phyloP scores from a whole-genome alignment of 306 rosid genomes.

The Acmispon strigosus region DNA sequence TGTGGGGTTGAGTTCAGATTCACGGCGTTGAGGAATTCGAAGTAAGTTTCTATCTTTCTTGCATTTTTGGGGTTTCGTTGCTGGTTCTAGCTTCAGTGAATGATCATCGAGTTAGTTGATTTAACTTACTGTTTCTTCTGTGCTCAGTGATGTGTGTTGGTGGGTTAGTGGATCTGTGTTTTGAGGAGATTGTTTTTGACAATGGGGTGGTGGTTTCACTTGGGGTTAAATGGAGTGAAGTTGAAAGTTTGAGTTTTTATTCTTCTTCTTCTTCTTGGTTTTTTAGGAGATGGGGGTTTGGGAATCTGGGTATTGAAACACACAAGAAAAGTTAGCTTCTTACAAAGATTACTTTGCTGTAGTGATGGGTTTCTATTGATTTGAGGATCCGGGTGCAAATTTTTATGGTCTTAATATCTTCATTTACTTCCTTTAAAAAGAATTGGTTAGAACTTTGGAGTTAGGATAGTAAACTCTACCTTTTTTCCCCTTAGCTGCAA shows the following conservation, averaged over 20 bases:
- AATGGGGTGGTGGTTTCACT: constrained; percentile 26
- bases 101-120: constrained; percentile 26
- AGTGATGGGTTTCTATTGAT: constrained; percentile 17
- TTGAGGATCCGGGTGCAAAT: constrained; percentile 18
- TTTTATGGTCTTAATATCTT: constrained; percentile 8
- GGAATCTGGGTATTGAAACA: constrained; percentile 17
- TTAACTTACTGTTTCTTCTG: constrained; percentile 15
- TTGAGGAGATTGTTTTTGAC: constrained; percentile 18
- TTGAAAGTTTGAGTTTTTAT: constrained; percentile 20
- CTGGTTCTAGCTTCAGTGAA: constrained; percentile 20
- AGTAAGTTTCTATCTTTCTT: constrained; percentile 31
- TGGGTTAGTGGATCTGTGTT: constrained; percentile 87
- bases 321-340: neutral
- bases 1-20: constrained; percentile 43
- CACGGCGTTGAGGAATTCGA: constrained; percentile 30
- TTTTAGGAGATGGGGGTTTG: neutral
- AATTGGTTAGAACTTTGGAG: neutral
- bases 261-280: neutral
- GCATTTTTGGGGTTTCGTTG: neutral
- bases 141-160: constrained; percentile 10
- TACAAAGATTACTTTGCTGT: constrained; percentile 15
- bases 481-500: constrained; percentile 2
- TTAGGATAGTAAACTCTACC: neutral
- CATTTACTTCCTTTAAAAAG: neutral
- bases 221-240: constrained; percentile 16